Evolutionary conservation across 176 grass and related monocot genomes (phyloP).

Genomic region (Themeda triandra): DNA sequence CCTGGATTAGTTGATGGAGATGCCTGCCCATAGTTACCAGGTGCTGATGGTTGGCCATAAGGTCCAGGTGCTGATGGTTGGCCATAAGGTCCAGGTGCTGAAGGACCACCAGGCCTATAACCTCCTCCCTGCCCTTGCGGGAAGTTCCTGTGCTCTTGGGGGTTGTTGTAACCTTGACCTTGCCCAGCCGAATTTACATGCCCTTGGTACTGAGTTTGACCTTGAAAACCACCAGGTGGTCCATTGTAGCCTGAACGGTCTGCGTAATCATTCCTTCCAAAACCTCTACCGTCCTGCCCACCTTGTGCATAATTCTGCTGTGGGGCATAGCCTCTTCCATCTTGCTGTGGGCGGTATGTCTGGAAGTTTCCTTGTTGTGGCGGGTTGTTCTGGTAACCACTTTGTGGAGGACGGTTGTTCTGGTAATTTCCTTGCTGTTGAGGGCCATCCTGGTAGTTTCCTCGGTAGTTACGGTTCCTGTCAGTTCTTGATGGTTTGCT

Average conservation of each 20-base stretch:
- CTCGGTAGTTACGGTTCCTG: conserved; percentile 46
- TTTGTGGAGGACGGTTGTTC: conserved; percentile 39
- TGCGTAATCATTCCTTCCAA: conserved; percentile 23
- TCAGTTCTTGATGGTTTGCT: conserved; percentile 54
- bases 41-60: background rate
- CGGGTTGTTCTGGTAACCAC: conserved; percentile 38
- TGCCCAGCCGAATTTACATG: conserved; percentile 42
- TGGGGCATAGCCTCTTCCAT: conserved; percentile 48
- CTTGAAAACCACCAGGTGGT: conserved; percentile 34
- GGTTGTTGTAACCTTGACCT: conserved; percentile 45
- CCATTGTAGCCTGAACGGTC: conserved; percentile 35
- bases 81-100: conserved; percentile 32
- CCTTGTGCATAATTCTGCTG: conserved; percentile 46
- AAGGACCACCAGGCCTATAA: conserved; percentile 25
- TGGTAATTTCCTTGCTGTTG: conserved; percentile 43
- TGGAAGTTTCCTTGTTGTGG: conserved; percentile 50
- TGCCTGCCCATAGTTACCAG: conserved; percentile 28
- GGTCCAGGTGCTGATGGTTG: conserved; percentile 1
- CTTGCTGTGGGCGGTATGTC: conserved; percentile 40
- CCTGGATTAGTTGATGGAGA: conserved; percentile 26
- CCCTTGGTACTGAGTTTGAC: conserved; percentile 40
- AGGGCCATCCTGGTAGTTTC: conserved; percentile 48
- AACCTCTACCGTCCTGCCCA: conserved; percentile 46
- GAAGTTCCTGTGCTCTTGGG: conserved; percentile 53
- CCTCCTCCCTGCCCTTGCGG: conserved; percentile 41